Evolutionary conservation across 768 basidiomycete species (phyloP), one percentile per base, ranked within the genome.

Genomic region (Russula griseocarnosa): DNA sequence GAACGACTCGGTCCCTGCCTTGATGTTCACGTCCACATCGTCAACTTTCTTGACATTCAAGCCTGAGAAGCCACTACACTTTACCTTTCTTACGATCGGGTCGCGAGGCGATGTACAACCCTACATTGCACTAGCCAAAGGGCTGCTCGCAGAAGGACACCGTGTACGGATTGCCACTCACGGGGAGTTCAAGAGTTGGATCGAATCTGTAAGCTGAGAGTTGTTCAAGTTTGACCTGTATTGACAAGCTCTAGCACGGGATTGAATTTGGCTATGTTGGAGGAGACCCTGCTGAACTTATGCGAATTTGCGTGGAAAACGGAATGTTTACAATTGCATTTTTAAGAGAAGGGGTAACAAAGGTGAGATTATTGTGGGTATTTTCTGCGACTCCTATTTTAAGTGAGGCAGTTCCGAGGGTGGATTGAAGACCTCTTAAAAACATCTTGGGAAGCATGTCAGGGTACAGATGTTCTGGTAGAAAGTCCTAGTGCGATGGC

Each of bases 401-500:
- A 42, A 32, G 38, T 59, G 28, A 65, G 50, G 32, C 72, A 96
- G 90, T 98, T 98, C 78, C 89, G 97, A 58, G 94, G 94, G 11
- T 98, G 96, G 96, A 78, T 98, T 44, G 97, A 99, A 72, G 97
- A 99, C 73, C 81, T 99, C 9, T 83, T 99, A 52, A 88, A 87
- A 74, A 94, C 94, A 0, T 91, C 94, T 2, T 98, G 95, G 94
- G 88, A 94, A 69, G 95, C 94, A 0, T 98, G 97, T 72, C 94
- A 96, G 76, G 87, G 85, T 40, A 93, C 93, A 0, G 95, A 99
- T 73, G 83, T 98, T 32, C 81, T 99, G 46, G 79, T 99, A 51
- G 96, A 99, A 76, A 93, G 91, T 71, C 96, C 96, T 0, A 94
- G 92, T 71, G 94, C 96, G 13, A 99, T 99, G 92, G 94, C 87